Conservation (phyloP, 1,284 basidiomycete species). For the Kwoniella shivajii region DNA sequence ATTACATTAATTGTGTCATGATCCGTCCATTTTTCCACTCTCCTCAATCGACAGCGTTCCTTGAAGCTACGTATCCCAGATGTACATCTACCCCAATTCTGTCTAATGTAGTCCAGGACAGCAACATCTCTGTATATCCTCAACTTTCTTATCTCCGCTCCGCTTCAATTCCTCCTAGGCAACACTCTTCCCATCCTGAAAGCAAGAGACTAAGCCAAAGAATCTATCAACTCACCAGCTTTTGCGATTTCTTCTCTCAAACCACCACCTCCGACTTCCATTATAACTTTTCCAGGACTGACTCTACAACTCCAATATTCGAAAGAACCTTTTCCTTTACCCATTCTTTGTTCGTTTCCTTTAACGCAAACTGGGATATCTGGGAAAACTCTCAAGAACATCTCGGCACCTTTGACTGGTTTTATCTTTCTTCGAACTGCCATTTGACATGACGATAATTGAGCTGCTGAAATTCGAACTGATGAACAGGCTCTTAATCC, state of each 20-base stretch:
- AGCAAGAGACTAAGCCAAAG: background rate
- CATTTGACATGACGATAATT: constrained; percentile 82
- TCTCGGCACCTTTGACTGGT: constrained; percentile 83
- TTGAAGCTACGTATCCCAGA: too few species aligned
- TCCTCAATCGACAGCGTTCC: too few species aligned
- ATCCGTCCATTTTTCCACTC: background rate
- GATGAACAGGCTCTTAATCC: constrained; percentile 88
- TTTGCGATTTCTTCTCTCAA: constrained; percentile 91
- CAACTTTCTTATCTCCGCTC: too few species aligned
- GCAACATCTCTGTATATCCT: too few species aligned
- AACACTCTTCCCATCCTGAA: background rate
- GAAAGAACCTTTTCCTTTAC: constrained; percentile 96
- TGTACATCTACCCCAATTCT: too few species aligned
- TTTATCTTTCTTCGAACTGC: constrained; percentile 91
- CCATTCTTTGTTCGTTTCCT: constrained; percentile 99
- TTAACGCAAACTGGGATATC: constrained; percentile 97
- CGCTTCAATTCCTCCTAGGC: too few species aligned
- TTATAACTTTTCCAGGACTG: constrained; percentile 86
- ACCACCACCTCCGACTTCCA: constrained; percentile 89
- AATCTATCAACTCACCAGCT: constrained; percentile 65
- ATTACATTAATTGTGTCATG: background rate
- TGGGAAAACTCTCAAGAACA: constrained; percentile 89
- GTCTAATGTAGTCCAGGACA: too few species aligned
- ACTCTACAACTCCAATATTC: constrained; percentile 98
- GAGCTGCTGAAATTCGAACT: constrained; percentile 83